Percentiles rank a stretch among this genome's conserved stretches.
phyloP scores from a whole-genome alignment of 2,329 filamentous ascomycete genomes.

The Didymella exigua region DNA sequence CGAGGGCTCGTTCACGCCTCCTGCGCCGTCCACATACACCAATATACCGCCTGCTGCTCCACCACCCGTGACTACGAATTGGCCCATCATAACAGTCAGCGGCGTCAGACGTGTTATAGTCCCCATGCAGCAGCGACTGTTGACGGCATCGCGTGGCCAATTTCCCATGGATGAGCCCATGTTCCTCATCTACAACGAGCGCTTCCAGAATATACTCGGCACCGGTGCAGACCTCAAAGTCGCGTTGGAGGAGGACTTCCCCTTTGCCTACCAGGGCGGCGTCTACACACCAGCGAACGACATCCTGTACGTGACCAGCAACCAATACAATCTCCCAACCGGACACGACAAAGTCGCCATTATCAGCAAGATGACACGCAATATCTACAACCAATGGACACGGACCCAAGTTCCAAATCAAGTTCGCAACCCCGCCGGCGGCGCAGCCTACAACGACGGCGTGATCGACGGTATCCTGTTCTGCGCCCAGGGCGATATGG shows the following conservation, averaged over 20 bases:
- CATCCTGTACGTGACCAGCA: constrained; percentile 49
- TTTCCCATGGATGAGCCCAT: constrained; percentile 13
- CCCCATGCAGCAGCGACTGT: constrained; percentile 17
- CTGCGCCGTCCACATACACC: constrained; percentile 9
- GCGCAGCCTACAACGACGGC: constrained; percentile 34
- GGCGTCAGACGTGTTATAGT: constrained; percentile 14
- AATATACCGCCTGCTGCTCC: constrained; percentile 2
- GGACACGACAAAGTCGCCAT: constrained; percentile 28
- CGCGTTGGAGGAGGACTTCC: constrained; percentile 67
- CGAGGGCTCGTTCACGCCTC: constrained; percentile 7
- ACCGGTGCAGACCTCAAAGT: constrained; percentile 17
- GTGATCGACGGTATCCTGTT: constrained; percentile 34
- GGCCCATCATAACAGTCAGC: constrained; percentile 14
- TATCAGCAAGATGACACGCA: constrained; percentile 22
- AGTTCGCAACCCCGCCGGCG: constrained; percentile 33
- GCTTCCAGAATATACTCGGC: constrained; percentile 18
- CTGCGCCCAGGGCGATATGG: constrained; percentile 43
- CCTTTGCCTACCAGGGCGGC: constrained; percentile 59
- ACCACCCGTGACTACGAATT: constrained; percentile 5
- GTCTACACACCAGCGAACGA: constrained; percentile 44
- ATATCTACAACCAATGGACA: constrained; percentile 18
- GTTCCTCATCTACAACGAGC: constrained; percentile 18
- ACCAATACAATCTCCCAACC: constrained; percentile 31
- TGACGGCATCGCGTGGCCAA: constrained; percentile 11
- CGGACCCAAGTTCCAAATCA: constrained; percentile 15